These are phyloP conservation scores for Torulaspora indica DNA, from an alignment of 805 yeast genomes.

Conservation along the genomic window DNA sequence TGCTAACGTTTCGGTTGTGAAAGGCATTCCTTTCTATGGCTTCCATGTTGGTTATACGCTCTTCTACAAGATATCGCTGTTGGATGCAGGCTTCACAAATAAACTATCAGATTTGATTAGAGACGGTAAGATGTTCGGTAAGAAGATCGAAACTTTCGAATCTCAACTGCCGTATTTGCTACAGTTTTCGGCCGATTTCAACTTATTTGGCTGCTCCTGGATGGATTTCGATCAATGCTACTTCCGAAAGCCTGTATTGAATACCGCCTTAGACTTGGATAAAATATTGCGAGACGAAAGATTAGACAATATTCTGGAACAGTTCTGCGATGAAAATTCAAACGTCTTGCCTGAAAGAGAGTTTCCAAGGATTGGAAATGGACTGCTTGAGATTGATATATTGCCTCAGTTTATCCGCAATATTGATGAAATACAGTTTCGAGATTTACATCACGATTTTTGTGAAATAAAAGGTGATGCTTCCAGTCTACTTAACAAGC, in stretches of 20 bases:
- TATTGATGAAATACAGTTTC: constrained; percentile 41
- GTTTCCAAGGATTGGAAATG: constrained; percentile 53
- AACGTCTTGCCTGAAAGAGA: constrained; percentile 16
- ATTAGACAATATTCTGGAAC: constrained; percentile 35
- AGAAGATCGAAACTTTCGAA: constrained; percentile 55
- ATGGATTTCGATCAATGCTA: constrained; percentile 43
- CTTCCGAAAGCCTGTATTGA: constrained; percentile 55
- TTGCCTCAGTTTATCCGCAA: constrained; percentile 58
- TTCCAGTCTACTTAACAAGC: constrained; percentile 12
- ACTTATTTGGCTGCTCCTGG: constrained; percentile 83
- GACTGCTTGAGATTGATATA: constrained; percentile 69
- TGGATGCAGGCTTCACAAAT: constrained; percentile 56
- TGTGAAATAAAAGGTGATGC: constrained; percentile 32
- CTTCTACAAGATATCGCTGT: constrained; percentile 62
- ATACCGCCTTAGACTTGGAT: constrained; percentile 29
- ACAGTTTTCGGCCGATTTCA: constrained; percentile 80
- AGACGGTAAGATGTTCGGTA: constrained; percentile 41
- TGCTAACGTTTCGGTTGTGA: constrained; percentile 59
- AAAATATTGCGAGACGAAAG: constrained; percentile 32
- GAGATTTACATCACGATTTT: constrained; percentile 50
- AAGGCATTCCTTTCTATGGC: constrained; percentile 82
- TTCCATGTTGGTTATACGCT: constrained; percentile 60
- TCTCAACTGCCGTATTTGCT: constrained; percentile 71
- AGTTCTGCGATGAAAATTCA: constrained; percentile 20
- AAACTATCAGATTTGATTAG: constrained; percentile 50